phyloP scores from a whole-genome alignment of 768 basidiomycete species.

The Lenzites betulinus region DNA sequence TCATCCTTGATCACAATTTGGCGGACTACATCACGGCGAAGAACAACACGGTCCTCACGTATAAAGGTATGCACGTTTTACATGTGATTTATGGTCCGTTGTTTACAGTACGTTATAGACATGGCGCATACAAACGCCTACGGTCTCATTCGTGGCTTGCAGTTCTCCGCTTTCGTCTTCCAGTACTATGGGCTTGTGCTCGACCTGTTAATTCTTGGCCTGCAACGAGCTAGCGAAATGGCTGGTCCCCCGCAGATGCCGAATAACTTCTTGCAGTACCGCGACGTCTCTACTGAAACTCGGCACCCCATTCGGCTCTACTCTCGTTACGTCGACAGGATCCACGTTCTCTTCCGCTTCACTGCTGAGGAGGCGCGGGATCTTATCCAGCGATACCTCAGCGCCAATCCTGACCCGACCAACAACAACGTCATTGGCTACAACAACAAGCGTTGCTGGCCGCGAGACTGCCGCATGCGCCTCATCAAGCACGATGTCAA shows the following conservation, averaged over 20 bases:
- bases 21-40: conserved; percentile 99
- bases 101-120: conserved; percentile 39
- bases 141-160: conserved; percentile 94
- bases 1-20: conserved; percentile 97
- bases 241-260: conserved; percentile 97
- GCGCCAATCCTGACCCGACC: conserved; percentile 96
- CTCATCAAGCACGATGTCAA: conserved; percentile 99
- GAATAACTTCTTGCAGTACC: conserved; percentile 97
- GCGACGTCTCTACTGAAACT: conserved; percentile 93
- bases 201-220: conserved; percentile 91
- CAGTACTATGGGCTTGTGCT: conserved; percentile 97
- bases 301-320: conserved; percentile 98
- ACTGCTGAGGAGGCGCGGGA: conserved; percentile 96
- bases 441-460: conserved; percentile 99
- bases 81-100: neutral
- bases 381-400: conserved; percentile 96
- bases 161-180: conserved; percentile 99
- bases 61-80: conserved; percentile 57
- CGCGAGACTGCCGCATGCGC: conserved; percentile 97
- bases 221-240: conserved; percentile 99
- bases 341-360: conserved; percentile 98
- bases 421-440: conserved; percentile 99
- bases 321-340: conserved; percentile 92
- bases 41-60: conserved; percentile 94
- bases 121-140: conserved; percentile 99